Evolutionary conservation across 2,329 filamentous ascomycete species (phyloP).

Genomic region (Alternaria sp.): DNA sequence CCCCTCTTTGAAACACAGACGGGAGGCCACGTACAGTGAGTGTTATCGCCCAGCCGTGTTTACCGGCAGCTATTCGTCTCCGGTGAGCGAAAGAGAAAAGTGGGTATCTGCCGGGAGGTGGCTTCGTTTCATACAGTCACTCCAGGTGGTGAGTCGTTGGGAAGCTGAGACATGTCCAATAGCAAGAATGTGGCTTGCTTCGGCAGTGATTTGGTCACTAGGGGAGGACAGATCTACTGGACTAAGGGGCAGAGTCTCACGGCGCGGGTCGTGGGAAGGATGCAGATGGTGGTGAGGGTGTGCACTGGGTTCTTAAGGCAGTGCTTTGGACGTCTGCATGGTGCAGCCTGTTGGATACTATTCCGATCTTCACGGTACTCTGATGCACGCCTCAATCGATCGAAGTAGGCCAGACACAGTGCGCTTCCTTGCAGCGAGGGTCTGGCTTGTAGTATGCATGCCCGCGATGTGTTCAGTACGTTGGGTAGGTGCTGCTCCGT

Average conservation of each 20-base stretch:
- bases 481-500: background rate
- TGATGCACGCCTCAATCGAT: background rate
- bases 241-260: background rate
- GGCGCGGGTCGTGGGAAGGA: background rate
- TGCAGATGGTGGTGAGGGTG: background rate
- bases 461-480: background rate
- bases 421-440: background rate
- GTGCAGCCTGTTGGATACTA: background rate
- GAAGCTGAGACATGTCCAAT: conserved; percentile 1
- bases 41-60: background rate
- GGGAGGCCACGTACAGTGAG: conserved; percentile 3
- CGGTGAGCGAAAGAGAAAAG: conserved; percentile 8
- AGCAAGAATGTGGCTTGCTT: background rate
- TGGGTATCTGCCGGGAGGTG: background rate
- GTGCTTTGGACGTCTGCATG: background rate
- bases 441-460: background rate
- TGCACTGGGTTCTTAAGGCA: background rate
- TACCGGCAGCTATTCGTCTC: conserved; percentile 3
- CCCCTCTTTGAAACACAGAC: background rate
- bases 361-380: background rate
- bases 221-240: background rate
- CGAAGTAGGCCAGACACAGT: background rate
- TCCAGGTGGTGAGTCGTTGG: background rate
- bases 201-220: background rate
- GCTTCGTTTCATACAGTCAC: background rate